Conservation (phyloP, 192 early-diverging fungal species). For the Mortierella antarctica region DNA sequence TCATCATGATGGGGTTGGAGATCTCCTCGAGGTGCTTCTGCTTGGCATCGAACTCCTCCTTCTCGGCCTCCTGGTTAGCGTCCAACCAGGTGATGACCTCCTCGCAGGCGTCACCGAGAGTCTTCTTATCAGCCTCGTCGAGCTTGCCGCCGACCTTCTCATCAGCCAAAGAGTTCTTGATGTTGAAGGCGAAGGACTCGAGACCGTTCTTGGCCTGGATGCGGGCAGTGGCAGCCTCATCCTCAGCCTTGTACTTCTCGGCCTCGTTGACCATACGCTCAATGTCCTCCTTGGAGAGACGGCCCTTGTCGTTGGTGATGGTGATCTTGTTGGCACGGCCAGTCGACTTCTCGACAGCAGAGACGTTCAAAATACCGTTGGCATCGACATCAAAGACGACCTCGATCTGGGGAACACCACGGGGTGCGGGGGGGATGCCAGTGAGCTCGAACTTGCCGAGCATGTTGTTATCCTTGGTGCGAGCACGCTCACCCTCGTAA, state of each 20-base stretch:
- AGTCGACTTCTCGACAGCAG: conserved; percentile 94
- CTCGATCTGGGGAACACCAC: conserved; percentile 97
- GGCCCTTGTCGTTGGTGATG: conserved; percentile 99
- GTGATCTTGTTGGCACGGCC: conserved; percentile 97
- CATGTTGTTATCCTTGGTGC: conserved; percentile 98
- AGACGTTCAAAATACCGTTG: conserved; percentile 98
- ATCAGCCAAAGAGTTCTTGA: conserved; percentile 87
- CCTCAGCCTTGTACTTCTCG: conserved; percentile 87
- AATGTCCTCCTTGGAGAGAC: conserved; percentile 98
- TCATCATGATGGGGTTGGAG: conserved; percentile 98
- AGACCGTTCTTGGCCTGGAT: conserved; percentile 94
- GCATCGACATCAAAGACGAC: conserved; percentile 97
- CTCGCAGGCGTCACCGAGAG: conserved; percentile 83
- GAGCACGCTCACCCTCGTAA: conserved; percentile 97
- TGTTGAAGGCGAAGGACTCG: conserved; percentile 97
- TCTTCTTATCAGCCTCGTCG: conserved; percentile 88
- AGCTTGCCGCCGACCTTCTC: conserved; percentile 87
- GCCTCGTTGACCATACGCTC: conserved; percentile 86
- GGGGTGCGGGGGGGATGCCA: conserved; percentile 96
- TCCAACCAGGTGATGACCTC: conserved; percentile 98
- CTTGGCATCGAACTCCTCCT: conserved; percentile 96
- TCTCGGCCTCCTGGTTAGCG: conserved; percentile 91
- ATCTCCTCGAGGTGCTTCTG: conserved; percentile 95
- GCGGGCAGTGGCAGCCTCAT: conserved; percentile 92
- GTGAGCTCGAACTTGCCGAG: conserved; percentile 98